Evolutionary conservation across 768 basidiomycete genomes (phyloP), one percentile per base, ranked within the genome.

Genomic region (Serendipita vermifera): DNA sequence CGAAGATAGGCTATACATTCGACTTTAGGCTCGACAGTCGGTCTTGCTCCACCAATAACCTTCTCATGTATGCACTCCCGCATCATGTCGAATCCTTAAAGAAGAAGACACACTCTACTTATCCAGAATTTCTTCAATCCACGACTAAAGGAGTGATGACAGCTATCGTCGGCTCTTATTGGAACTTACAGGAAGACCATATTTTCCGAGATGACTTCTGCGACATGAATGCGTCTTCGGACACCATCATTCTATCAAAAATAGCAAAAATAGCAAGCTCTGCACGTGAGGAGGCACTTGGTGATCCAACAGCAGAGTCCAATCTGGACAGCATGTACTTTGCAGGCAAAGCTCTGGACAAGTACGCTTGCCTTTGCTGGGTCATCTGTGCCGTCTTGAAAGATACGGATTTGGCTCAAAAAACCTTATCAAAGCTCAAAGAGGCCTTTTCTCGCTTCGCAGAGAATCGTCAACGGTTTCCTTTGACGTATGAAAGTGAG

Each of bases 51-150:
- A 11, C 29, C 26, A n/a, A n/a, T n/a, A n/a, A 17, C 14, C 56
- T 57, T 3, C 33, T 57, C 15, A 57, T 57, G 56, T 57, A 48
- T 26, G 56, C 56, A 27, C 56, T 57, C n/a, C 41, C 56, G 15
- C 56, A 57, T 33, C 56, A 57, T 48, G 43, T 57, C 6, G n/a
- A 43, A 13, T 32, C 56, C 3, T 57, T 57, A 24, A 22, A 14
- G n/a, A 17, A 53, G 6, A 13, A n/a, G 17, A 36, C 54, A 20
- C 27, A 6, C 3, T 4, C 11, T 5, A 33, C 35, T 11, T 29
- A 48, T 32, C 32, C 5, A 7, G 17, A 31, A n/a, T 57, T 57
- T 27, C 41, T 57, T 17, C n/a, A 32, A 14, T 53, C 56, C n/a
- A 57, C 56, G 6, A 57, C 56, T 32, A 57, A 57, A 33, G 56